phyloP scores from a whole-genome alignment of 225 moss, liverwort and hornwort genomes.

The Climacium dendroides region DNA sequence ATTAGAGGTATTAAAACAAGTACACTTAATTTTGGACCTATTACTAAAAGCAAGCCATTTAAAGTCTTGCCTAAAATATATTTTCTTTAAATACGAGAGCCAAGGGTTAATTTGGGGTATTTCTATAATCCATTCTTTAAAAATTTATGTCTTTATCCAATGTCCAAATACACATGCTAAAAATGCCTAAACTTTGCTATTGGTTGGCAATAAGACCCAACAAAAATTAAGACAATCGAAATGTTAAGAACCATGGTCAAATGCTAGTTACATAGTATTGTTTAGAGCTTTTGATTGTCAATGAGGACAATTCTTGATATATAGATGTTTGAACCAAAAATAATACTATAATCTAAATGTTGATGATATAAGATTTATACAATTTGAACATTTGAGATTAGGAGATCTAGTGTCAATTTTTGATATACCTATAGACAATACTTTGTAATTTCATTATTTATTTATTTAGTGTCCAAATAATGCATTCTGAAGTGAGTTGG shows the following conservation, averaged over 20 bases:
- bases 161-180: neutral
- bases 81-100: neutral
- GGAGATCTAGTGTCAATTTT: too few relatives aligned
- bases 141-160: neutral
- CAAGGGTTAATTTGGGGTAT: neutral
- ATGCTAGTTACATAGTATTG: neutral
- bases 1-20: neutral
- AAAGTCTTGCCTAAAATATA: neutral
- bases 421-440: neutral
- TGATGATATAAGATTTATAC: neutral
- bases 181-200: neutral
- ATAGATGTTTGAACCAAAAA: neutral
- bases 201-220: neutral
- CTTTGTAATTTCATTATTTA: neutral
- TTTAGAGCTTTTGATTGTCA: neutral
- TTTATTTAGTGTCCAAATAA: neutral
- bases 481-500: fast-evolving
- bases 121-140: fast-evolving
- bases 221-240: neutral
- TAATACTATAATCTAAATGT: neutral
- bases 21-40: fast-evolving
- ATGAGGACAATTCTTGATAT: fast-evolving
- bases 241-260: neutral
- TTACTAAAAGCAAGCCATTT: fast-evolving
- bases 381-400: neutral